Evolutionary conservation across 2,329 filamentous ascomycete species (phyloP).

Genomic region (Fusarium mundagurra): DNA sequence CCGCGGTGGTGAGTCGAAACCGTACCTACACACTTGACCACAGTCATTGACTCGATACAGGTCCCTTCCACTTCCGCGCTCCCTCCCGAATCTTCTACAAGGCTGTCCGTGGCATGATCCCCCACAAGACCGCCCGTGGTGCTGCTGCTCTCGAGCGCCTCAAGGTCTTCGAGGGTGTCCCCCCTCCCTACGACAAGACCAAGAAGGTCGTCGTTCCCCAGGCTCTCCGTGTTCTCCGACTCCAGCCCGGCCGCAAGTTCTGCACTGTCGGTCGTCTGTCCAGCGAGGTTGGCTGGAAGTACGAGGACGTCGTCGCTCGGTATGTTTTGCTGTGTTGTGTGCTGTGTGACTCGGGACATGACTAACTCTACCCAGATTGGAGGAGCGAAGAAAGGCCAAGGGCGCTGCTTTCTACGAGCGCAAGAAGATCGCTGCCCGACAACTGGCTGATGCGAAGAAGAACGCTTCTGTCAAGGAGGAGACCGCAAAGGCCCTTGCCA

Average conservation of each 20-base stretch:
- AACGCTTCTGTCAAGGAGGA: constrained; percentile 86
- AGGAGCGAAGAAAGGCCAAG: constrained; percentile 99
- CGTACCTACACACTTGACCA: constrained; percentile 30
- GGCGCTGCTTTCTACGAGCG: constrained; percentile 99
- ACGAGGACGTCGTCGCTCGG: constrained; percentile 99
- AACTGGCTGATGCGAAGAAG: constrained; percentile 93
- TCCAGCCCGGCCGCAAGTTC: constrained; percentile 99
- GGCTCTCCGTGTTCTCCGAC: constrained; percentile 92
- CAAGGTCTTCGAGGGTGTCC: constrained; percentile 99
- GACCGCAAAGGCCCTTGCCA: constrained; percentile 87
- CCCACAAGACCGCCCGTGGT: constrained; percentile 99
- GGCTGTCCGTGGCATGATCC: constrained; percentile 99
- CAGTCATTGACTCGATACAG: constrained; percentile 59
- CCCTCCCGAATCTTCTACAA: constrained; percentile 99
- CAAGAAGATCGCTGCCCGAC: constrained; percentile 96
- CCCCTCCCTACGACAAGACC: constrained; percentile 99
- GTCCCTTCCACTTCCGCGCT: constrained; percentile 99
- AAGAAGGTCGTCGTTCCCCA: constrained; percentile 99
- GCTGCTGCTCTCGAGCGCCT: constrained; percentile 96
- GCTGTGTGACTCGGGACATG: background rate
- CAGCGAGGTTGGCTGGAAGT: constrained; percentile 99
- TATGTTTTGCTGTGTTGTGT: constrained; percentile 62
- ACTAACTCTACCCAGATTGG: constrained; percentile 72
- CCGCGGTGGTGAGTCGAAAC: constrained; percentile 81
- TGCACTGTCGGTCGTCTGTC: constrained; percentile 98